Evolutionary conservation across 1,284 basidiomycete species (phyloP), one percentile per base, ranked within the genome.

Genomic region (Apiotrichum veenhuisii): DNA sequence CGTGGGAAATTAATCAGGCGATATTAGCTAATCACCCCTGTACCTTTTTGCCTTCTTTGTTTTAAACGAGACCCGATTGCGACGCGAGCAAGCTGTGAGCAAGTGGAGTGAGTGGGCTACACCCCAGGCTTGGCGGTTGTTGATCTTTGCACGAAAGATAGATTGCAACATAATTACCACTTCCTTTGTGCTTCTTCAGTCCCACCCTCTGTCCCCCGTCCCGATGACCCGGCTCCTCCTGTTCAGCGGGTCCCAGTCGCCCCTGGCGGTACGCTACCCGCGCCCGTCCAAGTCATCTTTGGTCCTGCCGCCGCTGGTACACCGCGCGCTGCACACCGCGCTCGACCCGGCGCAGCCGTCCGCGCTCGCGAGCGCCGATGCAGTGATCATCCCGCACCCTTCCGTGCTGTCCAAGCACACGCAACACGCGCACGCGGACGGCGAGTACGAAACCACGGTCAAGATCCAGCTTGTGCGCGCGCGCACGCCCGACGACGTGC

Each of bases 161-260:
- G n/a, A n/a, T n/a, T n/a, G n/a, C n/a, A n/a, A n/a, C n/a, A n/a
- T n/a, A n/a, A n/a, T 37, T 37, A 41, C 7, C 36, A 37, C 17
- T 37, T 15, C 17, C 9, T 26, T 11, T 18, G 5, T 46, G 11
- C 8, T 22, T 11, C 45, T 34, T 15, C 25, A 40, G 43, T 53
- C 18, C 50, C 20, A 42, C 23, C 10, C 44, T 2, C 8, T 41
- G 15, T n/a, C n/a, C n/a, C n/a, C n/a, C 37, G 8, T 14, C 25
- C 10, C 30, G 25, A 20, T n/a, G n/a, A 36, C 27, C 55, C 55
- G 47, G n/a, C 61, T 76, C 38, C 51, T 70, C 45, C 45, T 77
- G 44, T 71, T 75, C 60, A 75, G 71, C 33, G 74, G 72, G 5
- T 68, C 74, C 11, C 72, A 73, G 55, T 64, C 69, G 0, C 70